Base-by-base conservation (phyloP, 352 stramenopile genomes). In the Pythium periplocum region DNA sequence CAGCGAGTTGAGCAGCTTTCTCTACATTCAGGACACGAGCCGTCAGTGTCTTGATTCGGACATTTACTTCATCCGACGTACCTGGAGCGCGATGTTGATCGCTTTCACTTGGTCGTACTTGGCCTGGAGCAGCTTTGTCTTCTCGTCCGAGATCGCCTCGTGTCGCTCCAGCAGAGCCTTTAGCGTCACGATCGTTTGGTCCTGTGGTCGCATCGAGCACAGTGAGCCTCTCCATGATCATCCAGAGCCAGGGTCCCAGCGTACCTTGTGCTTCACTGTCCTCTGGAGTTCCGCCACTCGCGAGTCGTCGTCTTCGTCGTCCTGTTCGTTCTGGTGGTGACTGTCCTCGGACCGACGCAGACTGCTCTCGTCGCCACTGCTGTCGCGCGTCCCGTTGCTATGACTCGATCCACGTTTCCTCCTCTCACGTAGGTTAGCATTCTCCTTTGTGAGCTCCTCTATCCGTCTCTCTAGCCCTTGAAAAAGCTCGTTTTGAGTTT, bases 71-170 rank as follows among this genome's bases (percentile, higher is more conserved):
- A 12, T n/a, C 12, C 10, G 0, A 45, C 36, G 9, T 64, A 89
- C 81, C 72, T 92, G 83, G 30, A 93, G 62, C 2, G 78, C 73
- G 51, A 91, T 58, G 54, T 90, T 93, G 52, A 93, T 89, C 35
- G 70, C 66, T 57, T 91, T 91, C 17, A 86, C 73, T 56, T 93
- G 78, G 39, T 81, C 71, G 55, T 93, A 93, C 49, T 91, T 93
- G 40, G 68, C 64, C 35, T 68, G 82, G 26, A 78, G 58, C 34
- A 86, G 60, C 60, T 82, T 85, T 12, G 87, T 51, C 46, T 90
- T 93, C 31, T 86, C 77, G 26, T 90, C 78, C 7, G 84, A 80
- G 3, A 80, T 66, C 0, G 49, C 60, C 37, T 93, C 75, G 50
- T 93, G 83, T 9, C 78, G 69, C 51, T 93, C 83, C 10, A 91